Percentiles rank a stretch among this genome's conserved stretches.
These are phyloP conservation scores for Globisporangium nodosum DNA, from an alignment of 352 stramenopile genomes.

Conservation along the genomic window DNA sequence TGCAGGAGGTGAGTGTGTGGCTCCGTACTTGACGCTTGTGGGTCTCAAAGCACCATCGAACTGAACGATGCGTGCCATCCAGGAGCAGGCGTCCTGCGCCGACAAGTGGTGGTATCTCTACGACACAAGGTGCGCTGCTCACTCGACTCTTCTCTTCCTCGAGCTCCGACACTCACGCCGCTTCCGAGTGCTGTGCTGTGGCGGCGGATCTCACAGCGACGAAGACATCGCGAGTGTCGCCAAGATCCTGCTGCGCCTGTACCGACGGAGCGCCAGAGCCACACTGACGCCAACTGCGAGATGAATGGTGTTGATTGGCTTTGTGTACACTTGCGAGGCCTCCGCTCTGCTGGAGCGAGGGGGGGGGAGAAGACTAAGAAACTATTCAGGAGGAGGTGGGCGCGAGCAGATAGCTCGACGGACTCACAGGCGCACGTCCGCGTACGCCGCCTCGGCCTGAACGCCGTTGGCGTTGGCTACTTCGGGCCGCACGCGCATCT, in stretches of 20 bases:
- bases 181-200: too few relatives aligned
- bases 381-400: not conserved
- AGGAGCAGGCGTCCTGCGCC: not conserved
- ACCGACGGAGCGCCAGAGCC: slow-evolving; percentile 1
- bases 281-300: not conserved
- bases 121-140: slow-evolving; percentile 29
- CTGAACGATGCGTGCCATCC: not conserved
- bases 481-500: slow-evolving; percentile 16
- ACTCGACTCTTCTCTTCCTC: not conserved
- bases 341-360: not conserved
- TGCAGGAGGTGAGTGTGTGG: slow-evolving; percentile 11
- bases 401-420: too few relatives aligned
- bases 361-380: not conserved
- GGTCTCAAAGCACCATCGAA: not conserved
- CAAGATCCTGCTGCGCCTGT: slow-evolving; percentile 17
- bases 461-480: slow-evolving; percentile 16
- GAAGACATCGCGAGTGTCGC: slow-evolving; percentile 33
- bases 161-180: not conserved
- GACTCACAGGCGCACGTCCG: slow-evolving; percentile 49
- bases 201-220: slow-evolving; percentile 20
- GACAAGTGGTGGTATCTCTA: slow-evolving; percentile 49
- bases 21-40: not conserved
- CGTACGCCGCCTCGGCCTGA: slow-evolving; percentile 26
- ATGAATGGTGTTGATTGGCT: not conserved
- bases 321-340: not conserved